Evolutionary conservation across 345 rosid species (phyloP).

Genomic region (Salix arbutifolia): DNA sequence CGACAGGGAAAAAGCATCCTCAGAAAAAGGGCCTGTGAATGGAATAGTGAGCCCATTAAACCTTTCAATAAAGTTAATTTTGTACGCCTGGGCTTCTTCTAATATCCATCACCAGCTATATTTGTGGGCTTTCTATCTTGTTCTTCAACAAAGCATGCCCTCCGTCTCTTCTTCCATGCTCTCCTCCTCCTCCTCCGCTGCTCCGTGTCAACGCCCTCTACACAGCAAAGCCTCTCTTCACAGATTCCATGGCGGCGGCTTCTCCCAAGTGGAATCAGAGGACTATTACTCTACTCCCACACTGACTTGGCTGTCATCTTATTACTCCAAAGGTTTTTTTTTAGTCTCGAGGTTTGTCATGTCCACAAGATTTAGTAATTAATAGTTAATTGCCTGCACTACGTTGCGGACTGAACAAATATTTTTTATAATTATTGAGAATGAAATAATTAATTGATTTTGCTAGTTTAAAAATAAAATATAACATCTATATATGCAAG

Average conservation of each 20-base stretch:
- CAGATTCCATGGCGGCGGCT: conserved; percentile 45
- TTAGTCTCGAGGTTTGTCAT: background rate
- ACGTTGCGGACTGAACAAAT: accelerated
- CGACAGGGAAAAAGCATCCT: background rate
- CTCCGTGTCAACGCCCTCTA: conserved; percentile 38
- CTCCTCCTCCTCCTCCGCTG: conserved; percentile 15
- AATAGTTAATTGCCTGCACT: too few relatives aligned
- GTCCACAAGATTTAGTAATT: too few relatives aligned
- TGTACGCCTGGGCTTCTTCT: background rate
- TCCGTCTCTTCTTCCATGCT: conserved; percentile 19
- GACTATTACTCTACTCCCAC: conserved; percentile 76
- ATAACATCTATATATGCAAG: too few relatives aligned
- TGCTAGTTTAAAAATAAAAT: too few relatives aligned
- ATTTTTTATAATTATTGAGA: too few relatives aligned
- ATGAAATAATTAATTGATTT: too few relatives aligned
- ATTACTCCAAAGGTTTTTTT: conserved; percentile 65
- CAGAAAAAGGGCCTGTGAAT: background rate
- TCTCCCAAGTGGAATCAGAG: conserved; percentile 90
- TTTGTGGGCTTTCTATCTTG: background rate
- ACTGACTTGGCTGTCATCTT: conserved; percentile 86
- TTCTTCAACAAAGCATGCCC: background rate
- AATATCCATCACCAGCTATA: background rate
- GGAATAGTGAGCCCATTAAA: background rate
- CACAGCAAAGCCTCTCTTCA: conserved; percentile 32
- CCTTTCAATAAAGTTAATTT: background rate